Evolutionary conservation across 192 early-diverging fungal species (phyloP).

Genomic region (Cetraspora pellucida): DNA sequence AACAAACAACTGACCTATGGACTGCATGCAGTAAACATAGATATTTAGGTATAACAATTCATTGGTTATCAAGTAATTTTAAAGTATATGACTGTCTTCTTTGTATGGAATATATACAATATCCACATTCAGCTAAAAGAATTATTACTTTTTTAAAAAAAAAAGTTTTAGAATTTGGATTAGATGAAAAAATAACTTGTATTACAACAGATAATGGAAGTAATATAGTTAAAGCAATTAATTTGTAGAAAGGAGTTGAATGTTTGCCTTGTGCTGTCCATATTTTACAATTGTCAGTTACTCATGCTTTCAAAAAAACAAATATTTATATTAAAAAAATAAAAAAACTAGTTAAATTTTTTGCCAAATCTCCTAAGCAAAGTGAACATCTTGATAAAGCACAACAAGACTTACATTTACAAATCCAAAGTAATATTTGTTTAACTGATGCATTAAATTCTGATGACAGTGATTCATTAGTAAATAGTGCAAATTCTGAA

Average conservation of each 20-base stretch:
- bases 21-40: not conserved
- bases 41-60: not conserved
- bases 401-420: not conserved
- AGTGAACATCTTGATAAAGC: not conserved
- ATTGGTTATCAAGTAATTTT: not conserved
- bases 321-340: not conserved
- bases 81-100: constrained; percentile 7
- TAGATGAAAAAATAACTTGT: not conserved
- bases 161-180: not conserved
- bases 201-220: not conserved
- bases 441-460: not conserved
- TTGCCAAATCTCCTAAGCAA: not conserved
- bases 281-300: not conserved
- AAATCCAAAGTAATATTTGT: not conserved
- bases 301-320: constrained; percentile 1
- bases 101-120: not conserved
- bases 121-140: not conserved
- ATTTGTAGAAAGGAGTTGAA: not conserved
- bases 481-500: not conserved
- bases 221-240: constrained; percentile 8
- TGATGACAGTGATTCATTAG: not conserved
- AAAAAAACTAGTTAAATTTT: not conserved
- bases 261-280: not conserved
- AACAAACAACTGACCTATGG: not conserved
- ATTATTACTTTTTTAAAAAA: constrained; percentile 11